Percentiles rank a stretch among this genome's conserved stretches.
These are phyloP conservation scores for Takashimella koratensis DNA, from an alignment of 1,284 basidiomycete species.

Conservation along the genomic window DNA sequence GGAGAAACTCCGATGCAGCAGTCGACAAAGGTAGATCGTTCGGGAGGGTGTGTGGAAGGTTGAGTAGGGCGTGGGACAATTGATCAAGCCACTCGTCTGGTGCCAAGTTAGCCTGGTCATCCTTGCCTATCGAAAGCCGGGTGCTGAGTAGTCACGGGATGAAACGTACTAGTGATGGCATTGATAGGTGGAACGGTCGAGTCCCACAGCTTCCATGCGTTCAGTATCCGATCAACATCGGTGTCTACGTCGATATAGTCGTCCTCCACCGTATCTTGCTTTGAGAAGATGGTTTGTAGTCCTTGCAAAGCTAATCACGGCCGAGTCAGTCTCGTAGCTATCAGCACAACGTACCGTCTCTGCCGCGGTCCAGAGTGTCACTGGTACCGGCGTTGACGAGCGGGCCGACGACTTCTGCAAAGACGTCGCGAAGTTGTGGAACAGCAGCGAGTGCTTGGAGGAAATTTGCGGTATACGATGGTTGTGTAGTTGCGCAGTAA, in stretches of 20 bases:
- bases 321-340: too few relatives aligned
- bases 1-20: not conserved
- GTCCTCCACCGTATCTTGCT: not conserved
- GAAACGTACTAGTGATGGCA: not conserved
- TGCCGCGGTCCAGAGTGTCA: not conserved
- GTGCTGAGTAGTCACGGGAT: too few relatives aligned
- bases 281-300: not conserved
- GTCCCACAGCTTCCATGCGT: not conserved
- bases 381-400: not conserved
- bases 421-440: constrained; percentile 32
- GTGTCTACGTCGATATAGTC: not conserved
- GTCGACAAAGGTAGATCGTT: not conserved
- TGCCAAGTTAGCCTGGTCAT: not conserved
- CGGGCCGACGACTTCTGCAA: constrained; percentile 1
- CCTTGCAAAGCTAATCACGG: not conserved
- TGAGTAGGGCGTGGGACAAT: not conserved
- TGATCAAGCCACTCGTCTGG: not conserved
- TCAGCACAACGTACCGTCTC: not conserved
- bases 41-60: not conserved
- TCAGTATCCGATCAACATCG: not conserved
- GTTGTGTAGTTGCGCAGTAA: constrained; percentile 8
- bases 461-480: constrained; percentile 28
- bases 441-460: constrained; percentile 40
- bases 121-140: too few relatives aligned
- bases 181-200: not conserved